Base-by-base conservation (phyloP, 2,329 filamentous ascomycete species). In the Xylaria sp. region DNA sequence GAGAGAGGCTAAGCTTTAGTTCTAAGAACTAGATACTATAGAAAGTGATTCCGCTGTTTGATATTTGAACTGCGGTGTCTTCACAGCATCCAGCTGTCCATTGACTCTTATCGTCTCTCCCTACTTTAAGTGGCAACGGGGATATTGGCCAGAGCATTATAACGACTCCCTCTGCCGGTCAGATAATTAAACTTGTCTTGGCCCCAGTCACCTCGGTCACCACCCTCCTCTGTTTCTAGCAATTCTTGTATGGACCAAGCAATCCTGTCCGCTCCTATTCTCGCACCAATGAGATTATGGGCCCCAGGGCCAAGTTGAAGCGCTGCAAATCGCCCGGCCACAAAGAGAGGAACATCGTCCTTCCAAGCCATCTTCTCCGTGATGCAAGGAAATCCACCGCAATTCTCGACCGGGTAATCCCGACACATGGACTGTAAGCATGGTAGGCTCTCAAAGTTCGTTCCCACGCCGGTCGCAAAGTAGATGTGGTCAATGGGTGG, bases 311-410 rank as follows among this genome's bases (percentile, higher is more conserved):
- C 92, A 0, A 95, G 80, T 65, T 89, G 85, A 72, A 95, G 78
- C 0, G 85, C 88, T 0, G 90, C 92, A 42, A 94, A 80, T 61
- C 88, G 84, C 1, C 91, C 92, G 0, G 90, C 90, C 66, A 92
- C 80, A 75, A 93, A 94, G 1, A 94, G 79, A 1, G 92, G 92
- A 0, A 95, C 86, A n/a, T 88, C 88, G 0, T 90, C 83, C 44
- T 84, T 84, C 92, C 92, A 95, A 85, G 90, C 91, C 69, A 95
- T 81, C 74, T 95, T 92, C 50, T 94, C 88, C 1, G 87, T 94
- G 60, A 95, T 79, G 71, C 90, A 92, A 0, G 93, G 92, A 23
- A 94, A 81, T 0, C 92, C 92, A 3, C 88, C 88, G 27, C 88
- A 84, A 0, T 83, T 85, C 18, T 88, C 79, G 40, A 95, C 85